Base-by-base conservation (phyloP, 129 eudicot species). In the Lonicera japonica region DNA sequence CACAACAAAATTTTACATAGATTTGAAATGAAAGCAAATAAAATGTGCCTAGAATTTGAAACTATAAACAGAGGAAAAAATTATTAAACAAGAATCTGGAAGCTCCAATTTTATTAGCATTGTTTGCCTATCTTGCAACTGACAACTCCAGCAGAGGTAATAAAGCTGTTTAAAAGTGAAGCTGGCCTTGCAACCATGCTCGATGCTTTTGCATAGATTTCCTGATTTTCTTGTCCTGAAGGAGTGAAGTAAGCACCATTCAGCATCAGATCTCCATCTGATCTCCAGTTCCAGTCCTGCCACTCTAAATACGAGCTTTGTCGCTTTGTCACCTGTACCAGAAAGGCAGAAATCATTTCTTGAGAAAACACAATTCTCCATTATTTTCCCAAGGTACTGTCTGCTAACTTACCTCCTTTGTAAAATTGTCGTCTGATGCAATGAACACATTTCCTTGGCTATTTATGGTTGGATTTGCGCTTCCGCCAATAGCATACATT, bases 211-310 rank as follows among this genome's bases (percentile, higher is more conserved):
- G 70, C 60, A 17, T 83, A 83, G 68, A 52, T 65, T 18, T 18
- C 58, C 8, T 68, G 38, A 36, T 73, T 56, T 67, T 22, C 73
- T 25, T 67, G n/a, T 12, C 90, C 90, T 3, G 90, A 83, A 41
- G 72, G 17, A 14, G 60, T 71, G 40, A 83, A 83, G 21, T 13
- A 58, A 1, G 90, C 90, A 10, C 90, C 90, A 55, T 83, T 83
- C 60, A 73, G 17, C 69, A 83, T 45, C 66, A 75, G 6, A 52
- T 83, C 89, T 51, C 85, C 89, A 12, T 72, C 82, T 25, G 89
- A 79, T 75, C 85, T 79, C 89, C 85, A 79, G 56, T 79, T 79
- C 90, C 90, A 79, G 3, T 56, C 61, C 77, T 79, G 78, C 88
- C 84, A 79, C 50, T 64, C 82, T 0, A 41, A 23, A 36, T 65